Evolutionary conservation across 345 rosid species (phyloP).

Genomic region (Eucalyptus fibrosa): DNA sequence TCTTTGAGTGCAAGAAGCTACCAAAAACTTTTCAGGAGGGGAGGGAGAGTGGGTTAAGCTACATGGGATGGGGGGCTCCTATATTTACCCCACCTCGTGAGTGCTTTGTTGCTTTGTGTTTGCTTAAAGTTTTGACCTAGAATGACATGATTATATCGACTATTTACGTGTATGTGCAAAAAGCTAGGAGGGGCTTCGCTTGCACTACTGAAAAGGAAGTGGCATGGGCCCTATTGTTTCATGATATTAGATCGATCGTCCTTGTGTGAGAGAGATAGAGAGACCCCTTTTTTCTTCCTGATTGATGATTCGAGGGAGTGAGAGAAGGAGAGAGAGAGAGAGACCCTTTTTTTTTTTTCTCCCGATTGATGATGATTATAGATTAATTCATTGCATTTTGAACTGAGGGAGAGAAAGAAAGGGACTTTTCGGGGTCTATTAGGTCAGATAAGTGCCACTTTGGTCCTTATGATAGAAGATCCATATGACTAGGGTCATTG

Average conservation of each 20-base stretch:
- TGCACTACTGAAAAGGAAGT: constrained; percentile 46
- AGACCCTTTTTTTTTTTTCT: not conserved
- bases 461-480: not conserved
- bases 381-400: constrained; percentile 11
- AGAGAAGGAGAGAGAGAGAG: not conserved
- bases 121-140: constrained; percentile 62
- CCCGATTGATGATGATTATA: not conserved
- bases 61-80: not conserved
- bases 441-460: not conserved
- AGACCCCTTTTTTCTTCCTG: not conserved
- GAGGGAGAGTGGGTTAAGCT: not conserved
- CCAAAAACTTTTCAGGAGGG: constrained; percentile 20
- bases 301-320: not conserved
- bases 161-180: constrained; percentile 1
- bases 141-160: constrained; percentile 11
- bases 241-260: constrained; percentile 39
- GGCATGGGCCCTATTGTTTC: constrained; percentile 36
- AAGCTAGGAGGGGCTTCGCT: constrained; percentile 43
- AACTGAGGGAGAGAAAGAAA: not conserved
- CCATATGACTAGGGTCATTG: not conserved
- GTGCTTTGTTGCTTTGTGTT: constrained; percentile 28
- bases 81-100: constrained; percentile 17
- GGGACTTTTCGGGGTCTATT: not conserved
- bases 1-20: constrained; percentile 69
- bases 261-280: not conserved